phyloP scores from a whole-genome alignment of 1,284 basidiomycete species.

The Vanrija sp. region DNA sequence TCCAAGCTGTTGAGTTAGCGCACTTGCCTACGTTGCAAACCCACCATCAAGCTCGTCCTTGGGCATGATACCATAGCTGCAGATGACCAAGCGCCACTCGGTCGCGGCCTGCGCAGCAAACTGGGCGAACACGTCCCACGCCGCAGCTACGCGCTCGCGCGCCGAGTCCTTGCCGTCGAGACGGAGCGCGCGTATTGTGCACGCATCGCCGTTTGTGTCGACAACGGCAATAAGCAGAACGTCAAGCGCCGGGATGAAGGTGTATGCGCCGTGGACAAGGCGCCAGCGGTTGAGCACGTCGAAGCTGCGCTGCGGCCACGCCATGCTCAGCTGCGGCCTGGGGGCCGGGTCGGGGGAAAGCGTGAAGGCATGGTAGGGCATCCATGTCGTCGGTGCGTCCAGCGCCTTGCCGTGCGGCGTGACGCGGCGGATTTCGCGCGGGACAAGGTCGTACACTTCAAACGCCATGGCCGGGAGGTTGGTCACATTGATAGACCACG shows the following conservation, averaged over 20 bases:
- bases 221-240: slow-evolving; percentile 22
- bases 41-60: slow-evolving; percentile 23
- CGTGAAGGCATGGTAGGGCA: slow-evolving; percentile 33
- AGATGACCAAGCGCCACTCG: slow-evolving; percentile 30
- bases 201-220: slow-evolving; percentile 34
- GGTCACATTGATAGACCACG: not conserved
- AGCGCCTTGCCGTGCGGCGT: slow-evolving; percentile 18
- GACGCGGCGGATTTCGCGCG: slow-evolving; percentile 20
- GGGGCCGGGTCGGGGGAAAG: slow-evolving; percentile 18
- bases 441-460: slow-evolving; percentile 34
- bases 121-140: slow-evolving; percentile 44
- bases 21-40: no score
- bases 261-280: slow-evolving; percentile 30
- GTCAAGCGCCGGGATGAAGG: slow-evolving; percentile 4
- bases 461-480: slow-evolving; percentile 24
- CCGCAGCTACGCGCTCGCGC: slow-evolving; percentile 4
- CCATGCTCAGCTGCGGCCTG: slow-evolving; percentile 30
- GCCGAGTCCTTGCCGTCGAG: not conserved
- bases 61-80: slow-evolving; percentile 17
- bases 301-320: slow-evolving; percentile 36
- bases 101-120: slow-evolving; percentile 53
- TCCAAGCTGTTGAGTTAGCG: slow-evolving; percentile 15
- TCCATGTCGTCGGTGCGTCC: slow-evolving; percentile 7
- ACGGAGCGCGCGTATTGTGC: slow-evolving; percentile 13
- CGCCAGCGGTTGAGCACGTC: slow-evolving; percentile 39